Conservation (phyloP, 1,284 basidiomycete species). For the Papiliotrema fonsecae region DNA sequence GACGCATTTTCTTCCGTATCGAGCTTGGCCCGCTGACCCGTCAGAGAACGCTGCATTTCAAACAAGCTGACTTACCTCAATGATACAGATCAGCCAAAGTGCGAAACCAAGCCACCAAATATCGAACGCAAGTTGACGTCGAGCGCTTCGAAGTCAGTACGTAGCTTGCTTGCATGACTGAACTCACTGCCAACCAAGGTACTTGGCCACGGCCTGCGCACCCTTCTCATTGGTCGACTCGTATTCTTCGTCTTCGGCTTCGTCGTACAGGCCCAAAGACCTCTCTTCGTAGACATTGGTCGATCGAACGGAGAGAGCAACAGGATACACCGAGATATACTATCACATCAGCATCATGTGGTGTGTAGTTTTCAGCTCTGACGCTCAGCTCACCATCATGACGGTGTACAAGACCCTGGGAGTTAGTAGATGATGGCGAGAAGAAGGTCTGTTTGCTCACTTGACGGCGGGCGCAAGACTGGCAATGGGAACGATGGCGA, state of each 20-base stretch:
- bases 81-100: slow-evolving; percentile 75
- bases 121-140: slow-evolving; percentile 83
- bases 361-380: neutral
- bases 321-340: slow-evolving; percentile 53
- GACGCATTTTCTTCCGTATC: slow-evolving; percentile 53
- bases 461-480: slow-evolving; percentile 76
- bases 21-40: slow-evolving; percentile 56
- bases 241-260: slow-evolving; percentile 52
- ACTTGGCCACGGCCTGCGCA: slow-evolving; percentile 46
- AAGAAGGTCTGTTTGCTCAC: slow-evolving; percentile 50
- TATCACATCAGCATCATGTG: slow-evolving; percentile 16
- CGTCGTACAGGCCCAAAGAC: slow-evolving; percentile 68
- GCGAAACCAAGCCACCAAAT: slow-evolving; percentile 85
- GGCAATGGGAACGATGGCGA: slow-evolving; percentile 67
- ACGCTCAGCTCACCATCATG: slow-evolving; percentile 68
- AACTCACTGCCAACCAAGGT: slow-evolving; percentile 47
- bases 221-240: slow-evolving; percentile 45
- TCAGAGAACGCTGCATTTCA: slow-evolving; percentile 3
- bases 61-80: slow-evolving; percentile 57
- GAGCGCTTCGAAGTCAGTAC: slow-evolving; percentile 49
- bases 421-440: slow-evolving; percentile 21
- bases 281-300: slow-evolving; percentile 97
- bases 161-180: slow-evolving; percentile 42
- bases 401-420: slow-evolving; percentile 72
- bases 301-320: slow-evolving; percentile 74